A percentile compares a stretch with the other conserved stretches of the same genome.
Conservation (phyloP, 495 filamentous ascomycete species). For the Annulohypoxylon nitens region DNA sequence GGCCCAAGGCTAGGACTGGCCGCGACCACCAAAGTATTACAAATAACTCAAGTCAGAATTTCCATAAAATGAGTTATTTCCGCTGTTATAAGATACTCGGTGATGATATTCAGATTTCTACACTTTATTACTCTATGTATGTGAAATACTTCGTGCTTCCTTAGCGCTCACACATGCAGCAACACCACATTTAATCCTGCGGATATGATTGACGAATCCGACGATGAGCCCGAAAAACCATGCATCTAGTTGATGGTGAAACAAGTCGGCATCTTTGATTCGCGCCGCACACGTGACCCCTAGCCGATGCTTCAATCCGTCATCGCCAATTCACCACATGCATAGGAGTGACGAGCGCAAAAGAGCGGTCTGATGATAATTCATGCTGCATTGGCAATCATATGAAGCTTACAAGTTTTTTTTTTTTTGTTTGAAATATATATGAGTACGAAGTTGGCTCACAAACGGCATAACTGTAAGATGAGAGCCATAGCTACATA, state of each 20-base stretch:
- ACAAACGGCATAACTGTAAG: not conserved
- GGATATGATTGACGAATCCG: conserved; percentile 43
- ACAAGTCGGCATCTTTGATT: conserved; percentile 43
- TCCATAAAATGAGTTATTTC: not conserved
- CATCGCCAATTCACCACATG: conserved; percentile 21
- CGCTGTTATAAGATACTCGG: not conserved
- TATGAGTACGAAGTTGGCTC: not conserved
- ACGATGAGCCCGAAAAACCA: conserved; percentile 40
- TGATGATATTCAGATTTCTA: not conserved
- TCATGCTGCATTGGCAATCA: not conserved
- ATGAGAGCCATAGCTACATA: not conserved
- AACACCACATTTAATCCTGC: conserved; percentile 38
- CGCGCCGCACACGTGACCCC: conserved; percentile 40
- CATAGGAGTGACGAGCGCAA: conserved; percentile 28
- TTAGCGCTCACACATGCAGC: conserved; percentile 47
- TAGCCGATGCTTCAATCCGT: conserved; percentile 45
- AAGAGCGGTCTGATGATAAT: conserved; percentile 39
- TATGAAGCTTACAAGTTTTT: not conserved
- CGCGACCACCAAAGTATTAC: not conserved
- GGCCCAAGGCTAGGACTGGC: not conserved
- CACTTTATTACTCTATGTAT: not conserved
- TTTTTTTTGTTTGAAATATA: conserved; percentile 11
- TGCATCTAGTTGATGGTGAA: conserved; percentile 46
- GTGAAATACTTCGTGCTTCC: conserved; percentile 31
- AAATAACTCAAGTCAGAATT: not conserved